Percentiles rank a stretch among this genome's conserved stretches.
These are phyloP conservation scores for Ogataea dorogensis DNA, from an alignment of 805 yeast species.

Conservation along the genomic window DNA sequence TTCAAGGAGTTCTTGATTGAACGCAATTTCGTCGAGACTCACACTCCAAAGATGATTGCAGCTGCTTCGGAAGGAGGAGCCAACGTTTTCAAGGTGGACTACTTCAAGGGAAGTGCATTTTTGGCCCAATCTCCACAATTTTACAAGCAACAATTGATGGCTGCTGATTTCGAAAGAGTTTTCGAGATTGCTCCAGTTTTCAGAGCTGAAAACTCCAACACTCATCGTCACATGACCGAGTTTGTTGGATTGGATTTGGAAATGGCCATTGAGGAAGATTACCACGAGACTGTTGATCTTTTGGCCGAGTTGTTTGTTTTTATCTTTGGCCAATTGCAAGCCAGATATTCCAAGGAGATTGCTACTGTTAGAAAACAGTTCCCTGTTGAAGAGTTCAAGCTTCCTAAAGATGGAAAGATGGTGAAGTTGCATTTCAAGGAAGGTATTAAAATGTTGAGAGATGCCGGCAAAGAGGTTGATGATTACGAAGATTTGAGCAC, in stretches of 20 bases:
- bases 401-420: constrained; percentile 94
- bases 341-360: constrained; percentile 78
- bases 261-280: constrained; percentile 97
- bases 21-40: constrained; percentile 82
- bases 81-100: constrained; percentile 89
- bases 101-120: constrained; percentile 90
- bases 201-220: constrained; percentile 98
- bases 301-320: constrained; percentile 71
- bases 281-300: constrained; percentile 77
- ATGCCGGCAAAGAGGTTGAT: constrained; percentile 80
- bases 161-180: constrained; percentile 95
- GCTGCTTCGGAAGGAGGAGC: constrained; percentile 98
- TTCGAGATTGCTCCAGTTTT: constrained; percentile 97
- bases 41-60: constrained; percentile 93
- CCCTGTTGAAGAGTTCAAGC: constrained; percentile 96
- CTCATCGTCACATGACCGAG: constrained; percentile 99
- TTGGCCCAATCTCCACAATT: constrained; percentile 98
- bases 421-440: constrained; percentile 85
- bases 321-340: constrained; percentile 81
- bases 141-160: constrained; percentile 96
- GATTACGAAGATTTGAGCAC: constrained; percentile 90
- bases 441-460: constrained; percentile 84
- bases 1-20: constrained; percentile 82
- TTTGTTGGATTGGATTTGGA: constrained; percentile 96
- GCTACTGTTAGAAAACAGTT: constrained; percentile 88